Base-by-base conservation (phyloP, 768 basidiomycete genomes). In the Tephrocybe sp. region DNA sequence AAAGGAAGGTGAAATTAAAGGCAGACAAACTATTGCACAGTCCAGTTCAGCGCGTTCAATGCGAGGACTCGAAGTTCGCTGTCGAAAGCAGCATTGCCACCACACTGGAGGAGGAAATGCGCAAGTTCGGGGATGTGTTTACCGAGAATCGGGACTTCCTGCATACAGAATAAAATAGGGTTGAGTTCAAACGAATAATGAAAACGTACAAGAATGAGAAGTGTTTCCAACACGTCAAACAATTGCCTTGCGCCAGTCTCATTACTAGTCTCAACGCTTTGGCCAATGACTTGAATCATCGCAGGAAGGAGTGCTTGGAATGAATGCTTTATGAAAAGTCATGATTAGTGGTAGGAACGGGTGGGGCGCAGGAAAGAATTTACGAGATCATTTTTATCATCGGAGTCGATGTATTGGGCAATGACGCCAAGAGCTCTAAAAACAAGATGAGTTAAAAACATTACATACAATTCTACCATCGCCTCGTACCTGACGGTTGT, bases 151-250 rank as follows among this genome's bases (percentile, higher is more conserved):
- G 97, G 95, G 18, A 92, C 84, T 77, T 99, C 97, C 92, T 93
- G 58, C 13, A n/a, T n/a, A n/a, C n/a, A 43, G 24, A 26, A 34
- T 9, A 15, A 52, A 22, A 27, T 59, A 22, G 55, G 50, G 44
- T 57, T 45, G 11, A 24, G 31, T 34, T 15, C 12, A 13, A 41
- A 9, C 28, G 15, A 9, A 27, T 47, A 1, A 46, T 15, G 27
- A 47, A 9, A 9, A 32, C 85, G 50, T 56, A 90, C 91, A 51
- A 98, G 83, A 63, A 98, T 96, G 39, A 96, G 79, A 39, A 98
- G 84, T 0, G 92, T 95, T 75, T 98, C 97, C 54, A 98, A 78
- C 24, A 98, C 92, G 63, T 99, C 97, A 62, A 98, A 97, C 21
- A 94, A 75, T 61, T 95, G 85, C 56, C 94, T 85, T 38, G 92